Conservation (phyloP, 192 early-diverging fungal genomes). For the Chytriomyces sp. region DNA sequence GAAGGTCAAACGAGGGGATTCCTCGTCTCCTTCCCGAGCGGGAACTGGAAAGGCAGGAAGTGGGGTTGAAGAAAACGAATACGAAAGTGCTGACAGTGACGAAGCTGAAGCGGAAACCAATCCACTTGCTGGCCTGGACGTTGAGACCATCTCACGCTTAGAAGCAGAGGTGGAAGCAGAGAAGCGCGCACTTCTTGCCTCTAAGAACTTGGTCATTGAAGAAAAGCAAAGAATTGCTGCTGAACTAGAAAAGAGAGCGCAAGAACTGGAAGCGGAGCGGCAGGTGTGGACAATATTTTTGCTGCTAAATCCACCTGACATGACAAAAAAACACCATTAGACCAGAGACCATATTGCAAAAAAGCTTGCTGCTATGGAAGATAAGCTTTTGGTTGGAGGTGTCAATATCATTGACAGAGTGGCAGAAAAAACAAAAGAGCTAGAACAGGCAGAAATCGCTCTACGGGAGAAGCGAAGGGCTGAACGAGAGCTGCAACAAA, state of each 20-base stretch:
- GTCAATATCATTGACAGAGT: constrained; percentile 59
- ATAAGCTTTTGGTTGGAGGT: constrained; percentile 62
- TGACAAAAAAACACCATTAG: not conserved
- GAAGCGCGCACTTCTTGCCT: constrained; percentile 50
- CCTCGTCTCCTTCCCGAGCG: not conserved
- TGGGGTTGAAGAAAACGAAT: constrained; percentile 23
- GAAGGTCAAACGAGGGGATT: constrained; percentile 44
- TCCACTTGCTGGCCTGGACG: constrained; percentile 48
- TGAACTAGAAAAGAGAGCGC: constrained; percentile 54
- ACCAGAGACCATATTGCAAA: constrained; percentile 46
- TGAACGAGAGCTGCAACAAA: constrained; percentile 51
- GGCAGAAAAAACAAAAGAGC: constrained; percentile 51
- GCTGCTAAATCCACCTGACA: no score
- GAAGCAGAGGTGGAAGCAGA: constrained; percentile 63
- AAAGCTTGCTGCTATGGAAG: constrained; percentile 54
- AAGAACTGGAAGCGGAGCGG: constrained; percentile 55
- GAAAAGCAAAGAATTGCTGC: constrained; percentile 57
- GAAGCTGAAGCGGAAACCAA: constrained; percentile 33
- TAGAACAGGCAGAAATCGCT: constrained; percentile 45
- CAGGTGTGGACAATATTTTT: constrained; percentile 13
- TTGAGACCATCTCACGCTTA: constrained; percentile 51
- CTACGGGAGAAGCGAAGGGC: constrained; percentile 48
- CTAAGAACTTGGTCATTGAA: constrained; percentile 60
- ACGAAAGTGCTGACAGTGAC: constrained; percentile 29
- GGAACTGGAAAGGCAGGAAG: not conserved